Percentiles rank a stretch among this genome's conserved stretches.
These are phyloP conservation scores for Tephrocybe sp. DNA, from an alignment of 768 basidiomycete species.

Conservation along the genomic window DNA sequence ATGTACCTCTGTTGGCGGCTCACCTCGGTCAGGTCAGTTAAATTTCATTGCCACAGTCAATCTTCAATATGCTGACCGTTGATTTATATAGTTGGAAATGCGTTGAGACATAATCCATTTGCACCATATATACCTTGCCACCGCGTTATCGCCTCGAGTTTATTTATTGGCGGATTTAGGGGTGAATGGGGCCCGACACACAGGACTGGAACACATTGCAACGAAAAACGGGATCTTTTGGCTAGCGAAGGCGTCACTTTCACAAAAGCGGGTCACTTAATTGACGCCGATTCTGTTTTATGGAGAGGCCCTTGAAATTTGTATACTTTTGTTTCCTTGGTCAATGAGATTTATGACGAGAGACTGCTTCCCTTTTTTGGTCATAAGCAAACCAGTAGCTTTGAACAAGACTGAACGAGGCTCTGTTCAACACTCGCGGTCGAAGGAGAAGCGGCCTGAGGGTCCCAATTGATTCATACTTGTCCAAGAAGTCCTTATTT, in stretches of 20 bases:
- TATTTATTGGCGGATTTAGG: slow-evolving; percentile 62
- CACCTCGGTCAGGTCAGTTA: slow-evolving; percentile 69
- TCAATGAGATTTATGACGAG: slow-evolving; percentile 11
- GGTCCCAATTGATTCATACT: no score
- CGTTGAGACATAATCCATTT: slow-evolving; percentile 66
- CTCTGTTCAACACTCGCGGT: no score
- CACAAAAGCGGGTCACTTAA: slow-evolving; percentile 41
- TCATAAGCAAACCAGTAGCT: no score
- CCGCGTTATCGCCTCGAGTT: slow-evolving; percentile 63
- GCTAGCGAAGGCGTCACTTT: slow-evolving; percentile 54
- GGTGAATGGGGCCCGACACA: slow-evolving; percentile 68
- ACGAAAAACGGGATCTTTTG: slow-evolving; percentile 51
- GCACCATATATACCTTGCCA: slow-evolving; percentile 70
- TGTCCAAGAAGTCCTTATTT: no score
- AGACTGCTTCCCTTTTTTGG: no score
- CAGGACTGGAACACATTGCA: slow-evolving; percentile 40
- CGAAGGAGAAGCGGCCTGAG: no score
- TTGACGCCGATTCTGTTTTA: slow-evolving; percentile 16
- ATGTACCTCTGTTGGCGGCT: slow-evolving; percentile 51
- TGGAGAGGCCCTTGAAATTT: no score
- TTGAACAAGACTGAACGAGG: no score
- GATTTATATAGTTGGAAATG: slow-evolving; percentile 51
- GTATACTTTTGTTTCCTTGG: slow-evolving; percentile 1
- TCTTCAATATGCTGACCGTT: not conserved
- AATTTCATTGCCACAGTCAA: slow-evolving; percentile 13